phyloP scores from a whole-genome alignment of 2,329 filamentous ascomycete genomes.

The Hortaea sp. region DNA sequence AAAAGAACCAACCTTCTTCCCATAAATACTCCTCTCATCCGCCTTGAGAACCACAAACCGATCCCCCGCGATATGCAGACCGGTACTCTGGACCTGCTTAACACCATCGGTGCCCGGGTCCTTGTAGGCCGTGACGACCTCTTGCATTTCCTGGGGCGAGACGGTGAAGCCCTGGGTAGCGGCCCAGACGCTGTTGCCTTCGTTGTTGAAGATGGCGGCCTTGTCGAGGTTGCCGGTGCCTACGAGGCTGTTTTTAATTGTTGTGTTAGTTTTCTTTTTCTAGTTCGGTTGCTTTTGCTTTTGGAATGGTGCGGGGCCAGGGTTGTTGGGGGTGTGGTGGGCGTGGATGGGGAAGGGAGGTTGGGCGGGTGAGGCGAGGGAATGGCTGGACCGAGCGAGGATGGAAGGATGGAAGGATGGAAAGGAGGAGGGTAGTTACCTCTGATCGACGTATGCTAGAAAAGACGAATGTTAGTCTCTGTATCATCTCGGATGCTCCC shows the following conservation, averaged over 20 bases:
- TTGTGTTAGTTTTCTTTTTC: no score
- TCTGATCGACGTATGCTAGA: constrained; percentile 52
- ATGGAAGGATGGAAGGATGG: constrained; percentile 4
- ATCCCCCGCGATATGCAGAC: constrained; percentile 64
- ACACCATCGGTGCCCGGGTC: constrained; percentile 44
- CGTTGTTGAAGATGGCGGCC: constrained; percentile 71
- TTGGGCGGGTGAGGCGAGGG: not conserved
- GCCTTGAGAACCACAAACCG: constrained; percentile 70
- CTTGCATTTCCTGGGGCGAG: constrained; percentile 47
- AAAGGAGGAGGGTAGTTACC: constrained; percentile 33
- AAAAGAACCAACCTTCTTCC: constrained; percentile 59
- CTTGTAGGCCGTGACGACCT: constrained; percentile 43
- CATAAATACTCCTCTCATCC: constrained; percentile 72
- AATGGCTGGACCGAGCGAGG: not conserved
- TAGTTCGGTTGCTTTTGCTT: no score
- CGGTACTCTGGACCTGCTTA: constrained; percentile 60
- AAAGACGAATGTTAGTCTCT: no score
- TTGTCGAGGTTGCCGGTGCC: constrained; percentile 70
- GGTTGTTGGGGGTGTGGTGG: no score
- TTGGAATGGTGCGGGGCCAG: no score
- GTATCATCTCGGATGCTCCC: no score
- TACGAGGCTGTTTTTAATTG: constrained; percentile 65
- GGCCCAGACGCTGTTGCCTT: constrained; percentile 75
- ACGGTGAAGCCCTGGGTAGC: constrained; percentile 61
- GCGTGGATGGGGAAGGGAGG: not conserved